These are phyloP conservation scores for Sedum album DNA, from an alignment of 164 flowering plant genomes.

Conservation along the genomic window DNA sequence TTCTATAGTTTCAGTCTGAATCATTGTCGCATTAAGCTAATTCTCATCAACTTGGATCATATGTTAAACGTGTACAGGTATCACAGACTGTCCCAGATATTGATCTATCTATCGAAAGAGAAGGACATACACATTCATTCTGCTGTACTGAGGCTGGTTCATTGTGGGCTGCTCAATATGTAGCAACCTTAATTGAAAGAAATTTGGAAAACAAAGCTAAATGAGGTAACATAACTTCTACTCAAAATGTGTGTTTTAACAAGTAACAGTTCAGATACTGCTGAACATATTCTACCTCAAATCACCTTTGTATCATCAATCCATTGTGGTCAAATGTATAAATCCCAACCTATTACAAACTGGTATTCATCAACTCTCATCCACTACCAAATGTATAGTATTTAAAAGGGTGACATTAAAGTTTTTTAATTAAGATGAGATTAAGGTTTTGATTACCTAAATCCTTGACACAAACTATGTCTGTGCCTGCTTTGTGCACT, in stretches of 20 bases:
- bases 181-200: slow-evolving; percentile 45
- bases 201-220: slow-evolving; percentile 7
- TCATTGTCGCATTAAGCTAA: too few relatives aligned
- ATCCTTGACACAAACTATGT: neutral
- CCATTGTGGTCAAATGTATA: neutral
- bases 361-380: neutral
- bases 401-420: too few relatives aligned
- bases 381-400: too few relatives aligned
- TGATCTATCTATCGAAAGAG: slow-evolving; percentile 54
- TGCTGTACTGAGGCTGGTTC: slow-evolving; percentile 81
- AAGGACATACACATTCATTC: slow-evolving; percentile 71
- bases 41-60: neutral
- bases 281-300: too few relatives aligned
- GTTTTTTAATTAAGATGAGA: neutral
- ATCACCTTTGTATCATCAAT: too few relatives aligned
- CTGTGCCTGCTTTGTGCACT: neutral
- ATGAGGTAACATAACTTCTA: too few relatives aligned
- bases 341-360: neutral
- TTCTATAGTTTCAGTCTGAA: too few relatives aligned
- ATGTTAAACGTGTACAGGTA: slow-evolving; percentile 33
- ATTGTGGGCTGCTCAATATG: slow-evolving; percentile 70
- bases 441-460: neutral
- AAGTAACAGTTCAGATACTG: too few relatives aligned
- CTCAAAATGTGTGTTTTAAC: too few relatives aligned
- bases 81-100: slow-evolving; percentile 45